phyloP scores from a whole-genome alignment of 257 asterid species.

The Salvia hispanica region DNA sequence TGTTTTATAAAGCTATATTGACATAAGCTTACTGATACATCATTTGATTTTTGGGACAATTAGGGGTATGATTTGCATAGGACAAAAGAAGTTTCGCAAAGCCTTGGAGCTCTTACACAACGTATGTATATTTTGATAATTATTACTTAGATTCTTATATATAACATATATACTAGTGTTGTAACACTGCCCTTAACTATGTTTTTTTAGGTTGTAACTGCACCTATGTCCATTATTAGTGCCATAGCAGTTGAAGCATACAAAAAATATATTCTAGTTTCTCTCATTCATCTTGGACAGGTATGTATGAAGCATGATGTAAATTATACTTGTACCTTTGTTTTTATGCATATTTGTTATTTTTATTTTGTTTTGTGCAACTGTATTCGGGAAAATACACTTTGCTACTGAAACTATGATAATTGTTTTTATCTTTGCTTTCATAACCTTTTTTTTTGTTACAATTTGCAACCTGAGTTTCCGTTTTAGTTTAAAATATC shows the following conservation, averaged over 20 bases:
- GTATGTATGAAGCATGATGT: slow-evolving; percentile 39
- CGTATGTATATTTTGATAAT: slow-evolving; percentile 44
- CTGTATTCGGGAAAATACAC: too few species aligned
- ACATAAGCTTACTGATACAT: slow-evolving; percentile 20
- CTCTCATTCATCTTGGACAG: slow-evolving; percentile 92
- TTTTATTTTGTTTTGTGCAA: too few species aligned
- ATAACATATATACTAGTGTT: background rate
- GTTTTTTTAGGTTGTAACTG: slow-evolving; percentile 78
- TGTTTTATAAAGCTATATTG: slow-evolving; percentile 10
- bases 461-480: background rate
- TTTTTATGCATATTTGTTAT: too few species aligned
- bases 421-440: background rate
- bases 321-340: background rate
- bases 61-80: slow-evolving; percentile 96
- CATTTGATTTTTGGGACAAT: slow-evolving; percentile 25
- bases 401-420: background rate
- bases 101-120: slow-evolving; percentile 89
- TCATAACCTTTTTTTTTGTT: background rate
- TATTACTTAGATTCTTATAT: slow-evolving; percentile 11
- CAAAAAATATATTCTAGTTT: slow-evolving; percentile 84
- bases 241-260: slow-evolving; percentile 96
- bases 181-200: slow-evolving; percentile 9
- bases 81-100: slow-evolving; percentile 77
- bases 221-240: slow-evolving; percentile 83
- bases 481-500: background rate